Evolutionary conservation across 768 basidiomycete genomes (phyloP).

Genomic region (Boletus tylopilopsis): DNA sequence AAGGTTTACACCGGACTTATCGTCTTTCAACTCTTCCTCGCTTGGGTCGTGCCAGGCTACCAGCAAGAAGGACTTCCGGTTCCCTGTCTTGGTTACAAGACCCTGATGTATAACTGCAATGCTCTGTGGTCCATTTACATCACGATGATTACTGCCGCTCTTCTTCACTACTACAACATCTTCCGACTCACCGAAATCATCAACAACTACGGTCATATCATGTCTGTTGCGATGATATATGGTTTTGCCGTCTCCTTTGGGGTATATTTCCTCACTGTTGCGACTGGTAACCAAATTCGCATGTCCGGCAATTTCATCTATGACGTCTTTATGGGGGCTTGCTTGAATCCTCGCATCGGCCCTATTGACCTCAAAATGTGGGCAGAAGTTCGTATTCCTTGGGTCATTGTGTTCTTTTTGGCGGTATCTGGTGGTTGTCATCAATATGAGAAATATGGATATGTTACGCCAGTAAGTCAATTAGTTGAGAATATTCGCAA

Average conservation of each 20-base stretch:
- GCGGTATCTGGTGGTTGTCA: constrained; percentile 91
- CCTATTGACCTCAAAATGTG: constrained; percentile 97
- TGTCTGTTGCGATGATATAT: constrained; percentile 93
- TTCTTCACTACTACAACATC: constrained; percentile 72
- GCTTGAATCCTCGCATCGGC: constrained; percentile 90
- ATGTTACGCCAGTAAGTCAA: constrained; percentile 82
- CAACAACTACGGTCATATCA: constrained; percentile 92
- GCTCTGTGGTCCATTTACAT: constrained; percentile 81
- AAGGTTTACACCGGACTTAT: constrained; percentile 89
- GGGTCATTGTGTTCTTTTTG: constrained; percentile 94
- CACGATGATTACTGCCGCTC: constrained; percentile 70
- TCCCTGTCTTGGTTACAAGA: constrained; percentile 88
- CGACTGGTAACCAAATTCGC: constrained; percentile 76
- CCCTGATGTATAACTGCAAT: constrained; percentile 96
- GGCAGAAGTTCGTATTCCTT: constrained; percentile 94
- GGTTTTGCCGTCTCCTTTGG: constrained; percentile 80
- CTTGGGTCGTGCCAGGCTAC: constrained; percentile 88
- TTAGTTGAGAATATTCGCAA: not conserved
- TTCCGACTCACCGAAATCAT: constrained; percentile 95
- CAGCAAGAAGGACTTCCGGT: constrained; percentile 95
- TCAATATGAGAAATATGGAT: constrained; percentile 90
- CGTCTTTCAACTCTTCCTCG: constrained; percentile 85
- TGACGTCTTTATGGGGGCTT: constrained; percentile 96
- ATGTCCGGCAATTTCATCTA: constrained; percentile 97
- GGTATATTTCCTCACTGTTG: constrained; percentile 76